These are phyloP conservation scores for Mychonastes homosphaera DNA, from an alignment of 139 green algal species.

Conservation along the genomic window DNA sequence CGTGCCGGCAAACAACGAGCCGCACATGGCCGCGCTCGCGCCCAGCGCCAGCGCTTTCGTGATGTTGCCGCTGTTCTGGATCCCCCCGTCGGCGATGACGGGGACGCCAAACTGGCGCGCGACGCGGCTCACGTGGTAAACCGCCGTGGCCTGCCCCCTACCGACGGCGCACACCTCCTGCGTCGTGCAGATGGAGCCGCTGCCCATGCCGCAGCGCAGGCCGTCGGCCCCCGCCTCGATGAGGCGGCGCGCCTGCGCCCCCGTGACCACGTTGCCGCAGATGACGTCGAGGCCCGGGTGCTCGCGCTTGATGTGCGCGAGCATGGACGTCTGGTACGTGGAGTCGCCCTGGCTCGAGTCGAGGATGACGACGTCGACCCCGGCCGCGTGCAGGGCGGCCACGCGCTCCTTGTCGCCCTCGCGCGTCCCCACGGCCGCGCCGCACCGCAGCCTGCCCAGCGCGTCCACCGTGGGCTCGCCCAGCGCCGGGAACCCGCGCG, in stretches of 20 bases:
- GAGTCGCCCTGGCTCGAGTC: slow-evolving; percentile 85
- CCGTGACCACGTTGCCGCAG: slow-evolving; percentile 87
- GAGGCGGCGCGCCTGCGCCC: slow-evolving; percentile 48
- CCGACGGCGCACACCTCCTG: slow-evolving; percentile 97
- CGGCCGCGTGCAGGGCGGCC: slow-evolving; percentile 30
- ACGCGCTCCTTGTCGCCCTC: slow-evolving; percentile 66
- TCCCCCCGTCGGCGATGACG: slow-evolving; percentile 91
- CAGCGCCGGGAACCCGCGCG: slow-evolving; percentile 27
- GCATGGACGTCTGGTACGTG: slow-evolving; percentile 80
- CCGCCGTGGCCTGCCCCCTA: slow-evolving; percentile 87
- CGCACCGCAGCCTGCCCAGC: slow-evolving; percentile 62
- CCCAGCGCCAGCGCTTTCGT: slow-evolving; percentile 91
- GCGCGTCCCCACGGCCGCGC: slow-evolving; percentile 81
- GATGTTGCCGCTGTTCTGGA: slow-evolving; percentile 95
- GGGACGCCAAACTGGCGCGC: slow-evolving; percentile 62
- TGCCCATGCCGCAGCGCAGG: slow-evolving; percentile 94
- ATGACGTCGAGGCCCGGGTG: slow-evolving; percentile 89
- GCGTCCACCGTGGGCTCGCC: slow-evolving; percentile 50
- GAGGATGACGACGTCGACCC: slow-evolving; percentile 79
- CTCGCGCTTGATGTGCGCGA: slow-evolving; percentile 75
- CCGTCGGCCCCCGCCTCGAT: slow-evolving; percentile 83
- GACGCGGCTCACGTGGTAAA: slow-evolving; percentile 72
- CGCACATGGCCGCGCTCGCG: slow-evolving; percentile 92
- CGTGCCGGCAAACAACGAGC: slow-evolving; percentile 90
- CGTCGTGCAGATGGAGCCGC: slow-evolving; percentile 97